Evolutionary conservation across 2,329 filamentous ascomycete genomes (phyloP).

Genomic region (Trichoderma sp.): DNA sequence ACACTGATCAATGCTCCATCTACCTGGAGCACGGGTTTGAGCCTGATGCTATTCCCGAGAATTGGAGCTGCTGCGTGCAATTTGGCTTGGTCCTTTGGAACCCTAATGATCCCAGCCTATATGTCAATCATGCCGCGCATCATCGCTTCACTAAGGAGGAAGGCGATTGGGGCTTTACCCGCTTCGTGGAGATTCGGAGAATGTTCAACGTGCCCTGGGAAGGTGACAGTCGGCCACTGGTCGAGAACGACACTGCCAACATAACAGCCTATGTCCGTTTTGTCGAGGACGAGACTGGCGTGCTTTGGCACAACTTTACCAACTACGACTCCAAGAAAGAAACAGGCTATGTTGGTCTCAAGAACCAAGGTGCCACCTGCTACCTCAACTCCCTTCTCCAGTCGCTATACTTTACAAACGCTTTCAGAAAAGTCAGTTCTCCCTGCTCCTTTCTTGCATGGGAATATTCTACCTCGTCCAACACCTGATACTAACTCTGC

Average conservation of each 20-base stretch:
- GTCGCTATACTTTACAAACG: constrained; percentile 83
- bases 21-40: constrained; percentile 95
- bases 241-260: constrained; percentile 74
- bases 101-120: constrained; percentile 83
- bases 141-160: constrained; percentile 96
- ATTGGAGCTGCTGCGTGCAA: constrained; percentile 96
- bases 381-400: constrained; percentile 83
- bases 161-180: constrained; percentile 98
- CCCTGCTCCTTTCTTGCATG: not conserved
- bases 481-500: constrained; percentile 19
- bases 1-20: constrained; percentile 88
- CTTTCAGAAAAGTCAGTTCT: constrained; percentile 75
- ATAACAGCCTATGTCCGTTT: constrained; percentile 80
- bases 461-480: not conserved
- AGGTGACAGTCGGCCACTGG: constrained; percentile 62
- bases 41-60: constrained; percentile 70
- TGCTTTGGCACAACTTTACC: constrained; percentile 85
- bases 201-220: constrained; percentile 81
- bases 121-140: constrained; percentile 77
- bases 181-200: constrained; percentile 83
- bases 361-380: constrained; percentile 93
- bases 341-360: constrained; percentile 92
- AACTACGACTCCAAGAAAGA: constrained; percentile 99
- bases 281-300: constrained; percentile 82
- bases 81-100: constrained; percentile 95